phyloP scores from a whole-genome alignment of 805 yeast species.

The Henningerozyma blattae region DNA sequence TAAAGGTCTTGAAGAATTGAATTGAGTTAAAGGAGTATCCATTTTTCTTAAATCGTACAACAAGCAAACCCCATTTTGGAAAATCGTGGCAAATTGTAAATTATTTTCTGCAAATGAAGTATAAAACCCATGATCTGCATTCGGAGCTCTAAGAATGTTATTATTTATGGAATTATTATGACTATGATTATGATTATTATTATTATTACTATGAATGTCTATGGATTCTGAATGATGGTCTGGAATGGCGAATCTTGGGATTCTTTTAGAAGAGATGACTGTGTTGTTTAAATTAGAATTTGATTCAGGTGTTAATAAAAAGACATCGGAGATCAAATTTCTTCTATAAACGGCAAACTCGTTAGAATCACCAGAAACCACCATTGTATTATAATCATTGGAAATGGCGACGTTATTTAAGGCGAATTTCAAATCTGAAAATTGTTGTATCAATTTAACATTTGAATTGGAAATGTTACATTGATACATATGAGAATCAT shows the following conservation, averaged over 20 bases:
- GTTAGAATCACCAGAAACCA: conserved; percentile 71
- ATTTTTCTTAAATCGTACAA: conserved; percentile 66
- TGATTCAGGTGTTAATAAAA: conserved; percentile 15
- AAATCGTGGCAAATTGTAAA: conserved; percentile 59
- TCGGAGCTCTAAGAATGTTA: conserved; percentile 35
- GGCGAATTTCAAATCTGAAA: conserved; percentile 45
- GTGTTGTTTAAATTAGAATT: conserved; percentile 19
- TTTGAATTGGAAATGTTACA: conserved; percentile 44
- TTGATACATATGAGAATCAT: conserved; percentile 61
- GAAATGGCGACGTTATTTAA: conserved; percentile 64
- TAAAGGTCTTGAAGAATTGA: conserved; percentile 48
- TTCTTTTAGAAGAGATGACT: conserved; percentile 18
- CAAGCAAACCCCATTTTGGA: conserved; percentile 75
- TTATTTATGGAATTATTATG: too few species aligned
- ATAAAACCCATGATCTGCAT: conserved; percentile 74
- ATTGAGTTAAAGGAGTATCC: conserved; percentile 37
- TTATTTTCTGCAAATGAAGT: conserved; percentile 72
- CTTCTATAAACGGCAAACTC: conserved; percentile 42
- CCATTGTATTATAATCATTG: conserved; percentile 45
- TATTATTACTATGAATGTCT: background rate
- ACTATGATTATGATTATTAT: background rate
- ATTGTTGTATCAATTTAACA: conserved; percentile 30
- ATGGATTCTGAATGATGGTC: conserved; percentile 9
- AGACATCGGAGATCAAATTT: conserved; percentile 21
- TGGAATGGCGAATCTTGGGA: conserved; percentile 20